Base-by-base conservation (phyloP, 768 basidiomycete species). In the Mycena epipterygia region DNA sequence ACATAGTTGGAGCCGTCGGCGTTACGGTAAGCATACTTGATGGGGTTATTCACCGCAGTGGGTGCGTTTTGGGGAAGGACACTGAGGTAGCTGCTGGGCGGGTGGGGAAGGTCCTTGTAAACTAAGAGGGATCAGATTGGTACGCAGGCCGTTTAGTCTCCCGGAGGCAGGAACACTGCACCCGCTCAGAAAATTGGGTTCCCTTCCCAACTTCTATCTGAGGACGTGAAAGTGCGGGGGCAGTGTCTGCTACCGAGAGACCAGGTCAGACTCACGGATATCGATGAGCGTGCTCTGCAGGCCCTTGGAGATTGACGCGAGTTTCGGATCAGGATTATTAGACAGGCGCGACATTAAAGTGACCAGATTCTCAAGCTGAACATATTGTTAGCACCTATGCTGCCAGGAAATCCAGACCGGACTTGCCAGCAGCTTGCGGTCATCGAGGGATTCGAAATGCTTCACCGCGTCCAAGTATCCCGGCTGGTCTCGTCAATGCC, bases 101-200 rank as follows among this genome's bases (percentile, higher is more conserved):
- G 93, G 70, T 94, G 94, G 4, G 93, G 93, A 39, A 95, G 87
- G 78, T 94, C 94, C 69, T 91, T 89, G 84, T 91, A 94, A 44
- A 94, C 91, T 92, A 77, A 46, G 68, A 33, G 25, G 55, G 70
- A 67, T 37, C 67, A 42, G 35, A 37, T 37, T 7, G 35, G n/a
- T n/a, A n/a, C 37, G 8, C 37, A 39, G 9, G 37, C 37, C 16
- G 16, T 53, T 68, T 65, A 27, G n/a, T n/a, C n/a, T n/a, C n/a
- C n/a, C n/a, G n/a, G n/a, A n/a, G n/a, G n/a, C n/a, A 63, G n/a
- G 37, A 52, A 5, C 12, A 60, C 53, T 48, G 57, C 30, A n/a
- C n/a, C n/a, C n/a, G n/a, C n/a, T n/a, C n/a, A n/a, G n/a, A n/a
- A n/a, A n/a, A n/a, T n/a, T n/a, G n/a, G n/a, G n/a, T n/a, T n/a